These are phyloP conservation scores for Ramicandelaber brevisporus DNA, from an alignment of 192 early-diverging fungal species.

Conservation along the genomic window DNA sequence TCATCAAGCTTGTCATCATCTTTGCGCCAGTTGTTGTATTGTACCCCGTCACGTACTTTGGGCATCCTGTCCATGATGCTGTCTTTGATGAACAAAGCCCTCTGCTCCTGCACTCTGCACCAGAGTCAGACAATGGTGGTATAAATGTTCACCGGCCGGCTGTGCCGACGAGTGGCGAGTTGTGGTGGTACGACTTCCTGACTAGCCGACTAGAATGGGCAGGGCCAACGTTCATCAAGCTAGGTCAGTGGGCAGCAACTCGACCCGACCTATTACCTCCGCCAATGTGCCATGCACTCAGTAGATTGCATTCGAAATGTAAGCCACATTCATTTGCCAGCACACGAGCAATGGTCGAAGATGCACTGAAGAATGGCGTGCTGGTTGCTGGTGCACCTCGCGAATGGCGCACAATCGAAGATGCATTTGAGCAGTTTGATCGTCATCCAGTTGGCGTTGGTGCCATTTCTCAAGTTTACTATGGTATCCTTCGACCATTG, in stretches of 20 bases:
- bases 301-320: constrained; percentile 57
- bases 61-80: no score
- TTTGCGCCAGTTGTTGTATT: no score
- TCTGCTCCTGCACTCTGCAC: no score
- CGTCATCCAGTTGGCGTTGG: constrained; percentile 65
- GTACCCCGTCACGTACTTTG: no score
- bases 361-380: no score
- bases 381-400: no score
- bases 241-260: constrained; percentile 86
- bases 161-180: no score
- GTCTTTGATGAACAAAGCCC: no score
- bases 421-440: constrained; percentile 57
- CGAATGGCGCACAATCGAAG: constrained; percentile 29
- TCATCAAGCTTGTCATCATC: no score
- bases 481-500: no score
- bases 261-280: constrained; percentile 63
- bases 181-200: constrained; percentile 73
- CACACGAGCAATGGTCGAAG: constrained; percentile 35
- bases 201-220: constrained; percentile 56
- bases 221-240: constrained; percentile 91
- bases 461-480: constrained; percentile 61
- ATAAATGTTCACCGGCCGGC: no score
- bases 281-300: constrained; percentile 45
- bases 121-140: no score
- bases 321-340: constrained; percentile 42